These are phyloP conservation scores for Pseudocercospora fuligena DNA, from an alignment of 2,329 filamentous ascomycete genomes.

Conservation along the genomic window DNA sequence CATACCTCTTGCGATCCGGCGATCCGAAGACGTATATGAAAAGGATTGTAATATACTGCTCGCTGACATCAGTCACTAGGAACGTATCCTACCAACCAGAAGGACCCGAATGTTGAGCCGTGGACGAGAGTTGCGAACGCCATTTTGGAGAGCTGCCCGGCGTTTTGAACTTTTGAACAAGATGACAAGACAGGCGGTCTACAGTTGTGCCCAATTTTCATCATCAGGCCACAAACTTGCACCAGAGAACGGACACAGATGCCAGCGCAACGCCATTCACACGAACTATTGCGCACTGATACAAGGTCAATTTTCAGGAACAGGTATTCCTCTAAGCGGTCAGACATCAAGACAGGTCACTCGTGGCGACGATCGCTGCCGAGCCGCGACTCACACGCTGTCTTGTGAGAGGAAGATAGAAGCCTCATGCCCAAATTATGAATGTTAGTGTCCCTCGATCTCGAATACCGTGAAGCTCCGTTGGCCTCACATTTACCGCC, in stretches of 20 bases:
- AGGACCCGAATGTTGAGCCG: not conserved
- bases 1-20: not conserved
- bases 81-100: not conserved
- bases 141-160: not conserved
- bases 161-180: not conserved
- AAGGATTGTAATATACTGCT: not conserved
- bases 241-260: not conserved
- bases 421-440: not conserved
- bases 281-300: not conserved
- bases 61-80: not conserved
- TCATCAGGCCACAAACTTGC: not conserved
- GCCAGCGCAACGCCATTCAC: not conserved
- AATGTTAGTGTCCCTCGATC: not conserved
- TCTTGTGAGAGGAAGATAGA: not conserved
- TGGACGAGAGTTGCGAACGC: not conserved
- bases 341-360: not conserved
- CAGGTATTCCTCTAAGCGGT: not conserved
- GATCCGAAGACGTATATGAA: not conserved
- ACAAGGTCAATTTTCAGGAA: not conserved
- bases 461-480: not conserved
- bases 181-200: not conserved
- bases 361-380: not conserved
- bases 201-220: not conserved
- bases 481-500: slow-evolving; percentile 4
- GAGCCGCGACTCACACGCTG: not conserved